These are phyloP conservation scores for Glaciozyma antarctica DNA, from an alignment of 768 basidiomycete species.

Conservation along the genomic window DNA sequence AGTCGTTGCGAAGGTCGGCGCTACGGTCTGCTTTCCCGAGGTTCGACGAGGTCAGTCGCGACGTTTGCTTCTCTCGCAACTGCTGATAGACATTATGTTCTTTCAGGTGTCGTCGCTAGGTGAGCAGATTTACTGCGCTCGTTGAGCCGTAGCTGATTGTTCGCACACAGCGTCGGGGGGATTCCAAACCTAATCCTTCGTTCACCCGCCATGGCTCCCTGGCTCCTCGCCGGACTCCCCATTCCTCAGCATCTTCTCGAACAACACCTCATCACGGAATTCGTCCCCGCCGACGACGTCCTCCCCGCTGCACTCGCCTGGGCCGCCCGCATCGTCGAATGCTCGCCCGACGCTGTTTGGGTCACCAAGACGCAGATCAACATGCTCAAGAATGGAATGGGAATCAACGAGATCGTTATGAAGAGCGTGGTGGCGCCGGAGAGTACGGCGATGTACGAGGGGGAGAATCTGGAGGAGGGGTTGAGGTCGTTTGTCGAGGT, in stretches of 20 bases:
- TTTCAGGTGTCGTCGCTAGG: background rate
- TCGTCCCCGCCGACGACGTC: slow-evolving; percentile 53
- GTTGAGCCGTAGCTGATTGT: background rate
- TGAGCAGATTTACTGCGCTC: background rate
- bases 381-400: slow-evolving; percentile 47
- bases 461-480: no score
- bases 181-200: slow-evolving; percentile 19
- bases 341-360: slow-evolving; percentile 68
- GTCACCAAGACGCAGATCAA: slow-evolving; percentile 63
- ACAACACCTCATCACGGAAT: slow-evolving; percentile 61
- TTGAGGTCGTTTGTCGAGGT: no score
- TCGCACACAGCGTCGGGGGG: slow-evolving; percentile 9
- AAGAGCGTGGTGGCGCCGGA: slow-evolving; percentile 39
- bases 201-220: slow-evolving; percentile 50
- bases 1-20: slow-evolving; percentile 23
- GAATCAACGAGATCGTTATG: slow-evolving; percentile 48
- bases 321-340: slow-evolving; percentile 55
- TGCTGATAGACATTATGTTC: background rate
- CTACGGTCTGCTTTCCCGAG: slow-evolving; percentile 32
- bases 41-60: slow-evolving; percentile 22
- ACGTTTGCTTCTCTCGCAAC: background rate
- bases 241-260: slow-evolving; percentile 59
- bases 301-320: slow-evolving; percentile 54
- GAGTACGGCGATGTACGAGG: no score
- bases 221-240: slow-evolving; percentile 59